Percentiles rank a stretch among this genome's conserved stretches.
Conservation (phyloP, 352 stramenopile genomes). For the Phytophthora citrophthora region DNA sequence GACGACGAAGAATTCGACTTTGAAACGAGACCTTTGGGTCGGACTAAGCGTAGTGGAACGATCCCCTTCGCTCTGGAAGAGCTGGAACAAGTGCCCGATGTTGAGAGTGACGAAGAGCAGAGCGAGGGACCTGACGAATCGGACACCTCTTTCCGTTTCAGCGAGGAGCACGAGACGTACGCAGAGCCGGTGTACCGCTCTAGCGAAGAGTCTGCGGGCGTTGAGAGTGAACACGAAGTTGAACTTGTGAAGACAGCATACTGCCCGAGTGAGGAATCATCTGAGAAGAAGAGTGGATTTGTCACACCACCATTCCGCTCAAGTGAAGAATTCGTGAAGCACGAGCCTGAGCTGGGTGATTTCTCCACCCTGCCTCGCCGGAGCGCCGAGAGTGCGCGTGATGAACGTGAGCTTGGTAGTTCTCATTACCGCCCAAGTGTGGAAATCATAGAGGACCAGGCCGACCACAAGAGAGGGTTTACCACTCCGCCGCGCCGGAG, state of each 20-base stretch:
- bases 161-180: conserved; percentile 35
- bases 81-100: conserved; percentile 28
- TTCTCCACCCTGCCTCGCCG: not conserved
- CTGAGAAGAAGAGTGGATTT: conserved; percentile 7
- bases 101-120: conserved; percentile 24
- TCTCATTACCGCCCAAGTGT: not conserved
- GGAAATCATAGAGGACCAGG: not conserved
- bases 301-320: conserved; percentile 1
- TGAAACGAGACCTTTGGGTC: conserved; percentile 37
- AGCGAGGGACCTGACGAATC: conserved; percentile 26
- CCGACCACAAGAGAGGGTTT: too few species aligned
- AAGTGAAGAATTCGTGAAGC: conserved; percentile 10
- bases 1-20: conserved; percentile 52
- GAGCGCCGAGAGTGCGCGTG: not conserved
- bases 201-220: conserved; percentile 26
- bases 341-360: conserved; percentile 5
- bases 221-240: conserved; percentile 1
- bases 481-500: too few species aligned
- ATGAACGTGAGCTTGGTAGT: not conserved
- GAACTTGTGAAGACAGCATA: not conserved
- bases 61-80: conserved; percentile 50
- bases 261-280: conserved; percentile 7
- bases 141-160: conserved; percentile 27
- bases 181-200: conserved; percentile 4
- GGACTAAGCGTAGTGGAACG: conserved; percentile 59